Evolutionary conservation across 257 asterid species (phyloP).

Genomic region (Cruciata laevipes): DNA sequence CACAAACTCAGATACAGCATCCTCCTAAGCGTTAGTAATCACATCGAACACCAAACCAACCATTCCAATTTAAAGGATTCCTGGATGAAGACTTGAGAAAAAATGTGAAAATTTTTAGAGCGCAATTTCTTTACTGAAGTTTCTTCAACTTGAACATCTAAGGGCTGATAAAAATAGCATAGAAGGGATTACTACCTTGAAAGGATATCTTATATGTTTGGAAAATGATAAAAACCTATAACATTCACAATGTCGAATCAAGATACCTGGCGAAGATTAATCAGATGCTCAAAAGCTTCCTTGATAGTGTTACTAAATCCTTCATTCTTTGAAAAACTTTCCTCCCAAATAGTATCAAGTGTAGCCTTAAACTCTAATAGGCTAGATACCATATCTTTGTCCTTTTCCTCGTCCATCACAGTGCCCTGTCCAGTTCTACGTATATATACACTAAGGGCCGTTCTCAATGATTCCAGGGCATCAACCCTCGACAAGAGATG

Average conservation of each 20-base stretch:
- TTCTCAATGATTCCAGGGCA: slow-evolving; percentile 77
- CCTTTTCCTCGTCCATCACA: slow-evolving; percentile 96
- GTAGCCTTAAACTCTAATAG: slow-evolving; percentile 80
- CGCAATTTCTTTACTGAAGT: background rate
- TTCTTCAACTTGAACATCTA: background rate
- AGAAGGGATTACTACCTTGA: background rate
- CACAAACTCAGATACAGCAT: background rate
- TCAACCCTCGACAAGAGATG: slow-evolving; percentile 62
- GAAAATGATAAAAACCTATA: background rate
- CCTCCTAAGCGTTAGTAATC: background rate
- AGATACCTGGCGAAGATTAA: slow-evolving; percentile 89
- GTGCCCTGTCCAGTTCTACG: slow-evolving; percentile 84
- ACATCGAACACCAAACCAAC: too few relatives aligned
- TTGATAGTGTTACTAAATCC: slow-evolving; percentile 85
- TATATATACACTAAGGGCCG: slow-evolving; percentile 72
- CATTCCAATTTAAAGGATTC: background rate
- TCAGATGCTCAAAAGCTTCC: slow-evolving; percentile 94
- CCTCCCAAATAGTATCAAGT: slow-evolving; percentile 89
- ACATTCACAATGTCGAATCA: background rate
- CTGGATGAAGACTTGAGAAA: background rate
- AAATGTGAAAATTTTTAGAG: background rate
- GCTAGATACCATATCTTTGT: slow-evolving; percentile 90
- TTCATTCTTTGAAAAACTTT: slow-evolving; percentile 78
- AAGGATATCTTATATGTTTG: background rate
- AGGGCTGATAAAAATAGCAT: background rate